phyloP scores from a whole-genome alignment of 108 stramenopile genomes.

The Epithemia pelagica region DNA sequence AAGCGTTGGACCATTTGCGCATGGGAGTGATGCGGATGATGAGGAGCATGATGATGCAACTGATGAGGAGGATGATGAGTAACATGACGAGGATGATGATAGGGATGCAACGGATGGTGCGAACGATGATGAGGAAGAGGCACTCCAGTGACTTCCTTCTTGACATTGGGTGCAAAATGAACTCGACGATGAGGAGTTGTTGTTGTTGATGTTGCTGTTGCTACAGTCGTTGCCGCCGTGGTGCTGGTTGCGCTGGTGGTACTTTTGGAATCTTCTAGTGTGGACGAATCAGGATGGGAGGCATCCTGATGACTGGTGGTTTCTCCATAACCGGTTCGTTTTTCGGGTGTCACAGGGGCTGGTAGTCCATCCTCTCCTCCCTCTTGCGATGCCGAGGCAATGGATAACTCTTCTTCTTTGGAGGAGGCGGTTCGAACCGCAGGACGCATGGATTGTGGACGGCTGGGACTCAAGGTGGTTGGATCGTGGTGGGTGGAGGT shows the following conservation, averaged over 20 bases:
- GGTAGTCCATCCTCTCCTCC: conserved; percentile 10
- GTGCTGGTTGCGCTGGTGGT: conserved; percentile 10
- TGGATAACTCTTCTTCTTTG: conserved; percentile 19
- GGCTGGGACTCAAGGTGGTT: conserved; percentile 6
- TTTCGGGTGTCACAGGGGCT: conserved; percentile 13
- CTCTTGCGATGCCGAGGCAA: not conserved
- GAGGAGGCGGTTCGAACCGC: conserved; percentile 13
- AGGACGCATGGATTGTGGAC: conserved; percentile 3
- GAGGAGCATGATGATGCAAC: conserved; percentile 2
- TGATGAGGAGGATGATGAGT: conserved; percentile 11
- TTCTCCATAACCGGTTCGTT: too few relatives aligned
- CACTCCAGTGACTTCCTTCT: conserved; percentile 2
- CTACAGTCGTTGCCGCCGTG: conserved; percentile 1
- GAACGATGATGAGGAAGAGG: conserved; percentile 1
- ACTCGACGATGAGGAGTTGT: conserved; percentile 9
- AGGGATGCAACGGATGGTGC: too few relatives aligned
- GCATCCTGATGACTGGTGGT: too few relatives aligned
- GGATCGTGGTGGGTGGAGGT: too few relatives aligned
- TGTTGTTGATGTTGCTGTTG: not conserved
- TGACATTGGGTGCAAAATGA: conserved; percentile 27
- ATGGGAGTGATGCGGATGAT: conserved; percentile 3
- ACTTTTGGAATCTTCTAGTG: not conserved
- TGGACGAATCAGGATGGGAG: too few relatives aligned
- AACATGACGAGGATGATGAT: too few relatives aligned
- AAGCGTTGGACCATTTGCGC: conserved; percentile 14